Conservation (phyloP, 2,329 filamentous ascomycete genomes). For the Alternaria consortialis region DNA sequence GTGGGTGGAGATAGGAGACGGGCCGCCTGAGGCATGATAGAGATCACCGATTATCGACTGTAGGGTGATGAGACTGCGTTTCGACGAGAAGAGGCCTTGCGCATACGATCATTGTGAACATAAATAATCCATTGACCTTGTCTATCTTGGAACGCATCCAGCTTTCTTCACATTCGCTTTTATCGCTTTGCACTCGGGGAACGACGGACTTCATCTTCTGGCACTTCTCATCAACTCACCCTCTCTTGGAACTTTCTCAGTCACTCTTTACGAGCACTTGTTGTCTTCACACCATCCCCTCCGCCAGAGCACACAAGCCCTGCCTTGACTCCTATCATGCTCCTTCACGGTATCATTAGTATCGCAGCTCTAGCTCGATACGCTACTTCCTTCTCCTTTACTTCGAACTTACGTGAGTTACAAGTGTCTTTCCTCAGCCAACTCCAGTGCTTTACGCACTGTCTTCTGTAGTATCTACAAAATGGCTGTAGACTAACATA, state of each 20-base stretch:
- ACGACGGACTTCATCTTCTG: too few species aligned
- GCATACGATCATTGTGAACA: not conserved
- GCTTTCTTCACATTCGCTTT: not conserved
- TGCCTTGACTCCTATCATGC: not conserved
- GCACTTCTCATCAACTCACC: too few species aligned
- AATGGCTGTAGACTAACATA: not conserved
- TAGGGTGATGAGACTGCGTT: not conserved
- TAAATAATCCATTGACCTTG: not conserved
- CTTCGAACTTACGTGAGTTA: not conserved
- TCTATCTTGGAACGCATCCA: not conserved
- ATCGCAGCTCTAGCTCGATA: not conserved
- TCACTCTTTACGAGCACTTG: not conserved
- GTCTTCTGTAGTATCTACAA: not conserved
- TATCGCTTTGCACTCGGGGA: not conserved
- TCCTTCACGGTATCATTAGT: not conserved
- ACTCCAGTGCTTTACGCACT: too few species aligned
- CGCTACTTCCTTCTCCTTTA: not conserved
- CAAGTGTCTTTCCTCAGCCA: not conserved
- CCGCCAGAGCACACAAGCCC: too few species aligned
- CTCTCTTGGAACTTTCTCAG: not conserved
- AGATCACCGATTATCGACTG: not conserved
- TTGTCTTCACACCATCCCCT: not conserved
- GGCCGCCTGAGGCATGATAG: not conserved
- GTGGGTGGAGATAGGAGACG: not conserved
- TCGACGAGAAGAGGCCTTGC: fast-evolving